Conservation (phyloP, 1,139 yeast species). For the Lodderomyces margitis region DNA sequence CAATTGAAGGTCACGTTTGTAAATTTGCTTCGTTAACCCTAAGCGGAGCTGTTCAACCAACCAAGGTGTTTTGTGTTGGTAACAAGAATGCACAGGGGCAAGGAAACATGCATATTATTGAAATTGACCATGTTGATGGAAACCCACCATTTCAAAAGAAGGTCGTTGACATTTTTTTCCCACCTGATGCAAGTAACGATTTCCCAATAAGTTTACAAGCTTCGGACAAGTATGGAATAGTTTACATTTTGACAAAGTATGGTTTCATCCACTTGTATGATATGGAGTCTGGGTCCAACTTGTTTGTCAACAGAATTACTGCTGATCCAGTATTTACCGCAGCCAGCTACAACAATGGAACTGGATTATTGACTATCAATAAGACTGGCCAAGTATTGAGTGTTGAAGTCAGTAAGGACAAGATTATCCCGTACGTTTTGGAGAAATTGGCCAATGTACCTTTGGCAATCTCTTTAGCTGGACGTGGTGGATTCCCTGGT, state of each 20-base stretch:
- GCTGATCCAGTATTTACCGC: slow-evolving; percentile 97
- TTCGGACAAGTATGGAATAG: slow-evolving; percentile 80
- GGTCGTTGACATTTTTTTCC: slow-evolving; percentile 91
- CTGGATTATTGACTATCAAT: slow-evolving; percentile 92
- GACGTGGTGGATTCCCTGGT: slow-evolving; percentile 96
- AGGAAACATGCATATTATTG: slow-evolving; percentile 87
- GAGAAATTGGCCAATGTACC: slow-evolving; percentile 83
- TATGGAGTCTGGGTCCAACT: slow-evolving; percentile 85
- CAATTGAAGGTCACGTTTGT: slow-evolving; percentile 97
- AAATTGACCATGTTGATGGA: slow-evolving; percentile 89
- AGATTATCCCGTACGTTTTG: slow-evolving; percentile 86
- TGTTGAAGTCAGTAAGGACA: slow-evolving; percentile 83
- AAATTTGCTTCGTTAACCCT: slow-evolving; percentile 76
- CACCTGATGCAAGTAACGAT: slow-evolving; percentile 94
- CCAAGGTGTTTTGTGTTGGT: slow-evolving; percentile 88
- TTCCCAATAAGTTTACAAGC: slow-evolving; percentile 95
- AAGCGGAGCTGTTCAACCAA: slow-evolving; percentile 71
- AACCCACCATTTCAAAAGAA: slow-evolving; percentile 88
- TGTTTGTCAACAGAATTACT: slow-evolving; percentile 94
- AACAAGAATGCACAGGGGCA: slow-evolving; percentile 84
- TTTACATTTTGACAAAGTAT: slow-evolving; percentile 87
- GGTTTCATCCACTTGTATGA: slow-evolving; percentile 97
- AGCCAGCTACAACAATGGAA: slow-evolving; percentile 63
- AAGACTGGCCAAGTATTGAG: slow-evolving; percentile 94
- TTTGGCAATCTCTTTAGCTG: slow-evolving; percentile 83